Evolutionary conservation across 441 rosid genomes (phyloP), one percentile per base, ranked within the genome.

Genomic region (Populus trichocarpa): DNA sequence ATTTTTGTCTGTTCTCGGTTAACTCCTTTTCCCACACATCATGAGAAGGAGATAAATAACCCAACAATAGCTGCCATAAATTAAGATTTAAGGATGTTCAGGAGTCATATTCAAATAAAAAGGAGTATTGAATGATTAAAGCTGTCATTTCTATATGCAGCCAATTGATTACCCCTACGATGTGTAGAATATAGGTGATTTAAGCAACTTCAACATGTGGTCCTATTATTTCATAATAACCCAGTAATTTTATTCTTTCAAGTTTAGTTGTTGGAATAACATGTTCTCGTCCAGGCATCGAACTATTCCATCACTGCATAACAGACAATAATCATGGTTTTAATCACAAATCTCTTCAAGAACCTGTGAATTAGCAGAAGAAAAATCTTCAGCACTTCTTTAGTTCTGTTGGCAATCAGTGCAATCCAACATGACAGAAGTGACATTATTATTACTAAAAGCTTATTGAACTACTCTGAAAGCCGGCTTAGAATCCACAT

Each of bases 1-100:
- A 90, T 69, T 90, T 91, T 30, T 80, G 81, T 72, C 90, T 88
- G 77, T 82, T 86, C 83, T 87, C 90, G 23, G 63, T 77, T 40
- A 91, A 88, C 78, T 90, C 91, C 78, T 86, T 89, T 59, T 84
- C 93, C 96, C 96, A 89, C 64, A 81, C 79, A 77, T 84, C 84
- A 10, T 85, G 90, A n/a, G 89, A 86, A 76, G 89, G 83, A 73
- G 92, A 90, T 67, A 91, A 85, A 83, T 86, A 91, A 75, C 88
- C 92, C 78, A 91, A 79, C 35, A 91, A 88, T 77, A 91, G 87
- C 93, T 90, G 87, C 77, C 67, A 74, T 35, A 59, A 80, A 65
- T 33, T 18, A 71, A 74, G 30, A 59, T 65, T 38, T 36, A 65
- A 63, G 63, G 80, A 65, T 28, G 65, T 71, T 63, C 75, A 76